Evolutionary conservation across 176 grass and related monocot species (phyloP), one percentile per base, ranked within the genome.

Genomic region (Oryza longistaminata): DNA sequence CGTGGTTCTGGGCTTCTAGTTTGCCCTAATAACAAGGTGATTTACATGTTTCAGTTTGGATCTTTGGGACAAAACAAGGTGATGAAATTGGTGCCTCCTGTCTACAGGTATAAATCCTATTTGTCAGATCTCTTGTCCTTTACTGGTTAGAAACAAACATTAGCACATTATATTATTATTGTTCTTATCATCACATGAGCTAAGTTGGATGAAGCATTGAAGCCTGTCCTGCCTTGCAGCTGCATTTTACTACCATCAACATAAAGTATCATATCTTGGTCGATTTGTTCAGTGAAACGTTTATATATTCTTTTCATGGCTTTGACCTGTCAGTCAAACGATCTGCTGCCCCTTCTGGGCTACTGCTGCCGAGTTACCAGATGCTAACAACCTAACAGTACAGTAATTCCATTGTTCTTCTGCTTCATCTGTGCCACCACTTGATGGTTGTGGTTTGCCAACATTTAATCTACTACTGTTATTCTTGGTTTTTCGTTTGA

Each of bases 271-370:
- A 55, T 84, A 81, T 70, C 75, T 58, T 71, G 40, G 80, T 84
- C 29, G 49, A 84, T 70, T 79, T 87, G 75, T 11, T 83, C 85
- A 50, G 73, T 24, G 68, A 87, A 27, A 48, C 14, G 31, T 22
- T 48, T 83, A 64, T 79, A 60, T 61, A 35, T 33, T 62, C 8
- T 42, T 26, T 83, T 37, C 66, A 64, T 83, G 62, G 44, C 48
- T 76, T 87, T 87, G 85, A 87, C 81, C 70, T 75, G 15, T 83
- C 81, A 45, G 76, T 87, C 81, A 91, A 91, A 70, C 66, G 19
- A 66, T 52, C 68, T 64, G n/a, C 74, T 78, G 74, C 74, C 74
- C 10, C 21, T n/a, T 33, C 29, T 74, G 45, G 45, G 71, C 74
- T 24, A 8, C 68, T 61, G 17, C 73, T 82, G 33, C 72, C 65